Evolutionary conservation across 2,329 filamentous ascomycete species (phyloP).

Genomic region (Aureobasidium uvarum): DNA sequence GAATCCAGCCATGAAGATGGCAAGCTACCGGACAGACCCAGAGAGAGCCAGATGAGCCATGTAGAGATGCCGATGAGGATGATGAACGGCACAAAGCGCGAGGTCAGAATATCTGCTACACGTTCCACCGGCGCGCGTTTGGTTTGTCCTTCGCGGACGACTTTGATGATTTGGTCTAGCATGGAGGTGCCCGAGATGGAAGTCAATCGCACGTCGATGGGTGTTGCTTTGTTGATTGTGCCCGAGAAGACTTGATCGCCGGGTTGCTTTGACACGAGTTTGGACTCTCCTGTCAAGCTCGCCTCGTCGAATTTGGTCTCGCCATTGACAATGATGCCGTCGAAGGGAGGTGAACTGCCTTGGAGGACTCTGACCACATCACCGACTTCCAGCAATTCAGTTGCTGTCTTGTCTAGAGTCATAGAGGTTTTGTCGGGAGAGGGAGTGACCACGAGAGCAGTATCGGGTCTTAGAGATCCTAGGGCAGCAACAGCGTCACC

Average conservation of each 20-base stretch:
- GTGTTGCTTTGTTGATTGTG: constrained; percentile 68
- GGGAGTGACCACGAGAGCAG: constrained; percentile 64
- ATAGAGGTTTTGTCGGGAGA: background rate
- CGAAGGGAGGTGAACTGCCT: constrained; percentile 80
- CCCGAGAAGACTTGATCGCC: constrained; percentile 69
- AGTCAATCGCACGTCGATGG: constrained; percentile 63
- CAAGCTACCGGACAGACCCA: constrained; percentile 60
- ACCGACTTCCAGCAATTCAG: constrained; percentile 62
- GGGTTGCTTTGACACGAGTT: constrained; percentile 60
- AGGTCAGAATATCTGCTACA: constrained; percentile 68
- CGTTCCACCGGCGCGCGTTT: constrained; percentile 73
- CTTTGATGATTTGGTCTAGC: constrained; percentile 75
- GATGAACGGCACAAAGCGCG: constrained; percentile 73
- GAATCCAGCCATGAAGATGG: constrained; percentile 56
- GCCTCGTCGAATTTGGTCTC: constrained; percentile 81
- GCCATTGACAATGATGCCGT: constrained; percentile 61
- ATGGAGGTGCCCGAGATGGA: constrained; percentile 67
- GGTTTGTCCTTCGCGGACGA: constrained; percentile 74
- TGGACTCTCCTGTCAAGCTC: constrained; percentile 78
- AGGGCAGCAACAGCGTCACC: constrained; percentile 81
- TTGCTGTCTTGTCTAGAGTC: constrained; percentile 39
- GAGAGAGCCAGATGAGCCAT: constrained; percentile 67
- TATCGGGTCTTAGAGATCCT: constrained; percentile 72
- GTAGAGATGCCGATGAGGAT: constrained; percentile 67
- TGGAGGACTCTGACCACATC: constrained; percentile 67